Evolutionary conservation across 768 basidiomycete genomes (phyloP).

Genomic region (Termitomyces sp.): DNA sequence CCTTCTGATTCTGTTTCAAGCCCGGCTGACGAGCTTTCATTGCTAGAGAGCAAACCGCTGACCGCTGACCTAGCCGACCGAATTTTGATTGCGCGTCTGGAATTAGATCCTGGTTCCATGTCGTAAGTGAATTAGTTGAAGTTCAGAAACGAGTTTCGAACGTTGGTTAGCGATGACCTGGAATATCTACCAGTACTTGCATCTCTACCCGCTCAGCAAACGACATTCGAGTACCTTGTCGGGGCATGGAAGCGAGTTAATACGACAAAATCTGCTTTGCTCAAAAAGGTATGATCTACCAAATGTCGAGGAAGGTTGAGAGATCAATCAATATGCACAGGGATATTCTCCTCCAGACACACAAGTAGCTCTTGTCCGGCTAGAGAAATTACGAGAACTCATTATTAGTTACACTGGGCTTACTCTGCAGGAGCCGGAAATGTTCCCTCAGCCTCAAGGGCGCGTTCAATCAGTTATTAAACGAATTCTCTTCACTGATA

Average conservation of each 20-base stretch:
- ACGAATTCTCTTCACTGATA: background rate
- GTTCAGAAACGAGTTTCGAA: background rate
- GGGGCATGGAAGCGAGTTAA: constrained; percentile 91
- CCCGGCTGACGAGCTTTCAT: constrained; percentile 2
- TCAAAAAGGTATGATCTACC: constrained; percentile 51
- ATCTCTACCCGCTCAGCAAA: constrained; percentile 71
- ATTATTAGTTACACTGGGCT: constrained; percentile 87
- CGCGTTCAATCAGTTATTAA: constrained; percentile 23
- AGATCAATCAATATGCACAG: constrained; percentile 21
- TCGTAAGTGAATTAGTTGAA: constrained; percentile 38
- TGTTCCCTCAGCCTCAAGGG: constrained; percentile 89
- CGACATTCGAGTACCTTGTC: constrained; percentile 84
- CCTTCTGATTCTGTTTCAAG: background rate
- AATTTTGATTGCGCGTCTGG: constrained; percentile 78
- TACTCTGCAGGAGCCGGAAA: constrained; percentile 84
- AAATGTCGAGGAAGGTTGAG: background rate
- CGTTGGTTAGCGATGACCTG: constrained; percentile 53
- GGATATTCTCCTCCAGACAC: constrained; percentile 58
- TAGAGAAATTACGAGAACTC: constrained; percentile 77
- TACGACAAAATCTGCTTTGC: constrained; percentile 39
- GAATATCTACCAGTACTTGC: constrained; percentile 70
- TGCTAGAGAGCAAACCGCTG: constrained; percentile 34
- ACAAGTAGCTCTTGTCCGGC: constrained; percentile 50
- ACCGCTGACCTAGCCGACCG: constrained; percentile 65
- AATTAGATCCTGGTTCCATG: constrained; percentile 69